These are phyloP conservation scores for Mucor circinelloides DNA, from an alignment of 371 early-diverging fungal genomes.

Conservation along the genomic window DNA sequence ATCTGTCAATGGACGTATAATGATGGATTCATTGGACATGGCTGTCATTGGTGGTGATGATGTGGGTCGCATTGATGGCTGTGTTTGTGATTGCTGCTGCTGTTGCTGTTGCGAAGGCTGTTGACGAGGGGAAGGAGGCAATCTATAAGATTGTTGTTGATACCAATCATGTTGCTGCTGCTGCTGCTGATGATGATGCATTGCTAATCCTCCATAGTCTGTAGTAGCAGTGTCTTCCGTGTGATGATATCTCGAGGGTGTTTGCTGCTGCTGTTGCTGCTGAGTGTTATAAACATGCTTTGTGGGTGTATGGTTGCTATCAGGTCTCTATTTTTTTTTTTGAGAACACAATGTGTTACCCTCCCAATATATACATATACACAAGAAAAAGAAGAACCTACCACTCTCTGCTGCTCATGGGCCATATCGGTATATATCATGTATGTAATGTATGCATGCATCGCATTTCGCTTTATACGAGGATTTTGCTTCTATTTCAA, in stretches of 20 bases:
- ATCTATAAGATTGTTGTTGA: slow-evolving; percentile 16
- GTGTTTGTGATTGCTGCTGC: neutral
- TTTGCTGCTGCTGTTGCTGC: neutral
- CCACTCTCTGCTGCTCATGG: slow-evolving; percentile 16
- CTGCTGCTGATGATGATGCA: slow-evolving; percentile 5
- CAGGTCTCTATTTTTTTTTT: slow-evolving; percentile 1
- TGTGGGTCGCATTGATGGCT: neutral
- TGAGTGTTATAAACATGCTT: neutral
- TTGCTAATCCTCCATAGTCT: neutral
- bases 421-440: slow-evolving; percentile 60
- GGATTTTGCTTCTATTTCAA: slow-evolving; percentile 51
- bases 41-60: neutral
- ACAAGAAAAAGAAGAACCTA: neutral
- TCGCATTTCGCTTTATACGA: slow-evolving; percentile 57
- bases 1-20: slow-evolving; percentile 38
- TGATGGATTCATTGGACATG: slow-evolving; percentile 17
- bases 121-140: slow-evolving; percentile 22
- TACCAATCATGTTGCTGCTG: slow-evolving; percentile 16
- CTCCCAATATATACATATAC: neutral
- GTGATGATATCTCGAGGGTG: neutral
- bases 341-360: slow-evolving; percentile 2
- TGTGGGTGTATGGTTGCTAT: neutral
- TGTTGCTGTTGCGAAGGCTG: slow-evolving; percentile 1
- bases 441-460: slow-evolving; percentile 62
- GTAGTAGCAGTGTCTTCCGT: neutral